Evolutionary conservation across 1,284 basidiomycete genomes (phyloP).

Genomic region (Rhodotorula sp.): DNA sequence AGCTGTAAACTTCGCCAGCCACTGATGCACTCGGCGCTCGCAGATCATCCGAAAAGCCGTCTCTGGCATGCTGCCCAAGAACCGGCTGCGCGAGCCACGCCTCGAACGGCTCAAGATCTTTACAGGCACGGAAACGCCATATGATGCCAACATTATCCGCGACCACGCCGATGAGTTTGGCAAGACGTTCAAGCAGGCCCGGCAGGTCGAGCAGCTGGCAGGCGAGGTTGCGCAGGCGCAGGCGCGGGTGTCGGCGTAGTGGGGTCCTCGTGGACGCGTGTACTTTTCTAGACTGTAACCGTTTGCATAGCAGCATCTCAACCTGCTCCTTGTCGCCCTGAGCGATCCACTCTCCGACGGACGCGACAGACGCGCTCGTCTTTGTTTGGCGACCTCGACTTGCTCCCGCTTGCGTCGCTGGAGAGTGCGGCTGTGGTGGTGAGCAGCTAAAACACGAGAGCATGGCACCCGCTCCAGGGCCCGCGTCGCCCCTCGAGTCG

Average conservation of each 20-base stretch:
- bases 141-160: constrained; percentile 47
- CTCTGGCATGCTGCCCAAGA: constrained; percentile 94
- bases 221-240: constrained; percentile 2
- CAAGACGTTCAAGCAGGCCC: constrained; percentile 27
- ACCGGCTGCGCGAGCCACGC: constrained; percentile 81
- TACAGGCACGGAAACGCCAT: constrained; percentile 54
- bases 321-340: no score
- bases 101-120: constrained; percentile 83
- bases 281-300: not conserved
- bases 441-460: not conserved
- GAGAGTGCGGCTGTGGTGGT: no score
- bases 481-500: not conserved
- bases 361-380: no score
- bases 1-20: no score
- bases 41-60: constrained; percentile 94
- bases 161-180: constrained; percentile 37
- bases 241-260: not conserved
- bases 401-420: no score
- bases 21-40: not conserved
- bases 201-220: constrained; percentile 10
- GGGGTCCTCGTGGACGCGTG: not conserved
- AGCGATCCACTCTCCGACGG: no score
- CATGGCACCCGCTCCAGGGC: not conserved
- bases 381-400: no score
- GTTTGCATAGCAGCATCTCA: no score